Conservation (phyloP, 2,329 filamentous ascomycete species). For the Stagonosporopsis tanaceti region DNA sequence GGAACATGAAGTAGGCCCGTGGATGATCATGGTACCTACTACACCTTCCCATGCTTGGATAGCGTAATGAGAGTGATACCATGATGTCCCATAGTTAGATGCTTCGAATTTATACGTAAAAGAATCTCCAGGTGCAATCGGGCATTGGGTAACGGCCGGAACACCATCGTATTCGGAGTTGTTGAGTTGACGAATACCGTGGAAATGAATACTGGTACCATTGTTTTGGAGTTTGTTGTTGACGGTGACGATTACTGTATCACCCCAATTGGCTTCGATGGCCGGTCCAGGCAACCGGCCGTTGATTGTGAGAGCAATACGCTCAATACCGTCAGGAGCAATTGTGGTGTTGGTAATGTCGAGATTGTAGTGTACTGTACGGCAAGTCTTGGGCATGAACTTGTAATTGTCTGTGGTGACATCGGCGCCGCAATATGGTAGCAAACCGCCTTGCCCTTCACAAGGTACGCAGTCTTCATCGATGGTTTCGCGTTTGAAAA, state of each 20-base stretch:
- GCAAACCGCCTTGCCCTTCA: constrained; percentile 43
- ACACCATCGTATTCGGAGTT: constrained; percentile 76
- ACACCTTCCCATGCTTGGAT: constrained; percentile 53
- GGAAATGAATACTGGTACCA: constrained; percentile 60
- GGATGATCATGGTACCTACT: constrained; percentile 49
- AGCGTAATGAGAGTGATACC: constrained; percentile 70
- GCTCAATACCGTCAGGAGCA: constrained; percentile 72
- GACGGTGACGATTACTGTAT: constrained; percentile 46
- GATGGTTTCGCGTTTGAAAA: constrained; percentile 15
- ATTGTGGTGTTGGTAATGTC: constrained; percentile 11
- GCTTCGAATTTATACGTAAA: constrained; percentile 49
- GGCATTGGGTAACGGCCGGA: constrained; percentile 73
- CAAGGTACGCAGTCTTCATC: constrained; percentile 32
- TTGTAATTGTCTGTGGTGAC: constrained; percentile 48
- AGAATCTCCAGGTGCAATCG: constrained; percentile 55
- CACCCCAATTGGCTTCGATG: constrained; percentile 68
- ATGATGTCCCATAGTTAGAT: constrained; percentile 61
- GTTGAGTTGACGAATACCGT: constrained; percentile 57
- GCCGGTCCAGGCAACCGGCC: constrained; percentile 75
- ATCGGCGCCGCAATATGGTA: constrained; percentile 46
- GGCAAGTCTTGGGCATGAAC: constrained; percentile 49
- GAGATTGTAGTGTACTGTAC: constrained; percentile 45
- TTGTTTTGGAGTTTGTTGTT: constrained; percentile 49
- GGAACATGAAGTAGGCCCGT: constrained; percentile 38
- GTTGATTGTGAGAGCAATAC: constrained; percentile 80